Evolutionary conservation across 2,329 filamentous ascomycete species (phyloP).

Genomic region (Cercospora sp.): DNA sequence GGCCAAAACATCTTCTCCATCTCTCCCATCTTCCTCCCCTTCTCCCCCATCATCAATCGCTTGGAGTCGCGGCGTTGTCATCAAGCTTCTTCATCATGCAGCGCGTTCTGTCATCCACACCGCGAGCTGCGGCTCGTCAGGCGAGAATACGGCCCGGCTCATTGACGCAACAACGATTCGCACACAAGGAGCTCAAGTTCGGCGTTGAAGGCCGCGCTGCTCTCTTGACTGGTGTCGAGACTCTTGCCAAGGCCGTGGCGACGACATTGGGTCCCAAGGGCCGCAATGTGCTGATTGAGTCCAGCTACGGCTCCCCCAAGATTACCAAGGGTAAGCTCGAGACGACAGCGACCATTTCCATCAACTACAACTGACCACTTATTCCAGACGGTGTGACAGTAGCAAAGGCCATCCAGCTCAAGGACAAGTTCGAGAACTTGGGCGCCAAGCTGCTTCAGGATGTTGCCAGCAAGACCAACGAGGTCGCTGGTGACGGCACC

Average conservation of each 20-base stretch:
- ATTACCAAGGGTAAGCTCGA: conserved; percentile 86
- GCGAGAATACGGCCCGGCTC: conserved; percentile 51
- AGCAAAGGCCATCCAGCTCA: conserved; percentile 77
- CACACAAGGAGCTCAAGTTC: conserved; percentile 99
- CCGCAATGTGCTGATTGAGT: conserved; percentile 97
- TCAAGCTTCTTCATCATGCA: conserved; percentile 64
- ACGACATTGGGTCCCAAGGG: conserved; percentile 97
- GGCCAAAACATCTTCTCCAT: background rate
- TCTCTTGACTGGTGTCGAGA: conserved; percentile 92
- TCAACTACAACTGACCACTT: conserved; percentile 19
- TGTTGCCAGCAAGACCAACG: conserved; percentile 98
- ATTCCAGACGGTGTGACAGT: conserved; percentile 54
- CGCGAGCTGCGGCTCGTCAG: conserved; percentile 77
- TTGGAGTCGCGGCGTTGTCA: conserved; percentile 19
- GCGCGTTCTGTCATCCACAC: conserved; percentile 81
- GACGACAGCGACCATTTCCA: conserved; percentile 1
- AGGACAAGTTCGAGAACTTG: conserved; percentile 99
- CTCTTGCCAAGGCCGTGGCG: conserved; percentile 90
- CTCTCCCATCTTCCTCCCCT: background rate
- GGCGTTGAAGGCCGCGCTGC: conserved; percentile 90
- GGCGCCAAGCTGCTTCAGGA: conserved; percentile 95
- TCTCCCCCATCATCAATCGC: conserved; percentile 8
- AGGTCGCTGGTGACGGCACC: conserved; percentile 96
- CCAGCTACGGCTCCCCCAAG: conserved; percentile 97
- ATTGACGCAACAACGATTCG: conserved; percentile 89